Evolutionary conservation across 441 rosid species (phyloP).

Genomic region (Gossypium davidsonii): DNA sequence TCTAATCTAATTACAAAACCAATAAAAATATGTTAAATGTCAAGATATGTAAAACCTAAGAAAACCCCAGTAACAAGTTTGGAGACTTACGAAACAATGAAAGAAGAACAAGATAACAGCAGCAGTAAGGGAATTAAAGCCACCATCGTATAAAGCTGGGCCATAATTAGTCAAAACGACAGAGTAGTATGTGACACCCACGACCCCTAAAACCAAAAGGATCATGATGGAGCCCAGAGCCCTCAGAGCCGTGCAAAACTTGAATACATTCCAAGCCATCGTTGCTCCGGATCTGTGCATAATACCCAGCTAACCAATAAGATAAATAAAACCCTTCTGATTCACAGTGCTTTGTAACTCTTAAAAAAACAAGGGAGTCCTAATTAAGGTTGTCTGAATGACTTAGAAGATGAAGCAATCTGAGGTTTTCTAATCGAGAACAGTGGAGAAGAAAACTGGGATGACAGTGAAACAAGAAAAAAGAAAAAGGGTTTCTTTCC

Average conservation of each 20-base stretch:
- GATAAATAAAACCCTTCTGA: background rate
- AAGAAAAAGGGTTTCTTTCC: background rate
- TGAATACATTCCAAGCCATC: constrained; percentile 99
- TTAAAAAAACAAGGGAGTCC: background rate
- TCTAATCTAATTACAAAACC: background rate
- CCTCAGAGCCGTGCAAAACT: constrained; percentile 79
- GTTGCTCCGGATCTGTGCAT: constrained; percentile 87
- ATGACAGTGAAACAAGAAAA: background rate
- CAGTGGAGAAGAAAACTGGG: background rate
- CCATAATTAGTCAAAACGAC: constrained; percentile 82
- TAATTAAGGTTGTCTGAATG: background rate
- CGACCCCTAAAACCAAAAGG: constrained; percentile 79
- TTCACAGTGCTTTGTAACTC: background rate
- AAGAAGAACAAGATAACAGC: constrained; percentile 56
- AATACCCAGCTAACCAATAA: constrained; percentile 3
- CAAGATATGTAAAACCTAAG: background rate
- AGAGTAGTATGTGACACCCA: constrained; percentile 85
- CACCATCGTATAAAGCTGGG: constrained; percentile 60
- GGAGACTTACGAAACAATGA: constrained; percentile 54
- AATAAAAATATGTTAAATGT: background rate
- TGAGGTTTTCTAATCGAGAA: background rate
- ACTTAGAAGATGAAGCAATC: background rate
- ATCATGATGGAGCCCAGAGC: constrained; percentile 97
- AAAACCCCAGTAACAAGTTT: background rate
- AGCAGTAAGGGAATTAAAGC: constrained; percentile 49